Base-by-base conservation (phyloP, 78 protist species). In the Dictyostelium brefeldianum region DNA sequence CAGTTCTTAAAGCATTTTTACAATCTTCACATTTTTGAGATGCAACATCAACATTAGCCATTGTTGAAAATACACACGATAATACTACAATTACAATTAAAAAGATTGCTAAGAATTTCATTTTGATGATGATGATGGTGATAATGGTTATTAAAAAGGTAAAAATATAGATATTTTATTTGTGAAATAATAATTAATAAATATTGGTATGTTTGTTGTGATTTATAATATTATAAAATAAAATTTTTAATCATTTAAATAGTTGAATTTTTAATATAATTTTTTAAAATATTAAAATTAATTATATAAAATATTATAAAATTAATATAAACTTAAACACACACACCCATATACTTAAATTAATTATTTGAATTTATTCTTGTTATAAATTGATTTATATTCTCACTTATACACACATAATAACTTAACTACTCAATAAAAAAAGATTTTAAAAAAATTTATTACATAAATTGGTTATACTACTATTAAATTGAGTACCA, bases 1-100 rank as follows among this genome's bases (percentile, higher is more conserved):
- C 80, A 12, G 90, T 82, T 53, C 36, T 82, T 20, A 82, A 25
- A 6, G 80, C 90, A 51, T 65, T 82, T 53, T 82, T 70, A 53
- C 90, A 82, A 5, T 48, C 29, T 51, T 65, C 80, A 36, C 90
- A 82, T 65, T 53, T n/a, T 6, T 64, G 74, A 2, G 5, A 41
- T 15, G 43, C n/a, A 17, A 20, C 22, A 10, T 41, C 47, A 50
- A 12, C 25, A 6, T 43, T 1, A 8, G 41, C 89, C 5, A 51
- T 5, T 53, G 75, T 27, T 8, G 48, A 36, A 18, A 71, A 46
- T 17, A 56, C 11, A 9, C 79, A 36, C 25, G 81, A 71, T 2
- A 31, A 71, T 48, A 43, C 20, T 27, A 82, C 80, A 27, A 64
- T 54, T 47, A 81, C 48, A 12, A 69, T 25, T 47, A 82, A 48